Conservation (phyloP, 78 protist species). For the Chrysochromulina parva region DNA sequence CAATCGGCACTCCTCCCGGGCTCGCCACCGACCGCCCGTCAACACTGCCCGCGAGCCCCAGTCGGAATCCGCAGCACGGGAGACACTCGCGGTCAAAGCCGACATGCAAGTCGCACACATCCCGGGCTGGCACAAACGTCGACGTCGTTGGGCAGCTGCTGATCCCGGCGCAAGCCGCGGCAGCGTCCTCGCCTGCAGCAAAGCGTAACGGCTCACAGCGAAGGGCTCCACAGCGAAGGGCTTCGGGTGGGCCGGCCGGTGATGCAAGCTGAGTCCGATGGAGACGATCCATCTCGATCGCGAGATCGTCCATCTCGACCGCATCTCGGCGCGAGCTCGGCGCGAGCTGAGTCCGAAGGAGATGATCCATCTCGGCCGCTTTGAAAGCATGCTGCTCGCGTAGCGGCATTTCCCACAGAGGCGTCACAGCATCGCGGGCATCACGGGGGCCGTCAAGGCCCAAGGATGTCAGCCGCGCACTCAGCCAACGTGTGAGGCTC, state of each 20-base stretch:
- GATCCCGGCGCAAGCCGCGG: too few relatives aligned
- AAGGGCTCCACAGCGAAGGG: too few relatives aligned
- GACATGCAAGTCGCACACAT: background rate
- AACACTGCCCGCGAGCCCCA: background rate
- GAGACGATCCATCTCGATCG: background rate
- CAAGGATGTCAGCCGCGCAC: too few relatives aligned
- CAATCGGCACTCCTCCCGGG: background rate
- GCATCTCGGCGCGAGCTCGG: too few relatives aligned
- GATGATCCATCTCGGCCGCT: background rate
- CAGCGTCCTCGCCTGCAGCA: too few relatives aligned
- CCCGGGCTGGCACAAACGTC: too few relatives aligned
- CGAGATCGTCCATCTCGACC: too few relatives aligned
- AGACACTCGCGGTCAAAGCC: background rate
- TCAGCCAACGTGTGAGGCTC: too few relatives aligned
- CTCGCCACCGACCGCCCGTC: background rate
- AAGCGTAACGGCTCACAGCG: too few relatives aligned
- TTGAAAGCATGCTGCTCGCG: background rate
- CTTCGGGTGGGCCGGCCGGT: too few relatives aligned
- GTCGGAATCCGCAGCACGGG: background rate
- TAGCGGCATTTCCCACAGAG: conserved; percentile 13
- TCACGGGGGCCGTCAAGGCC: background rate
- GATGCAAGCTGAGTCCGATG: too few relatives aligned
- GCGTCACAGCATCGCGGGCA: background rate
- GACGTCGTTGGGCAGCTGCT: too few relatives aligned
- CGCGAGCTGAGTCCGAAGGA: background rate